A percentile compares a stretch with the other conserved stretches of the same genome.
Conservation (phyloP, 1,284 basidiomycete genomes). For the Veloboletus limbatus region DNA sequence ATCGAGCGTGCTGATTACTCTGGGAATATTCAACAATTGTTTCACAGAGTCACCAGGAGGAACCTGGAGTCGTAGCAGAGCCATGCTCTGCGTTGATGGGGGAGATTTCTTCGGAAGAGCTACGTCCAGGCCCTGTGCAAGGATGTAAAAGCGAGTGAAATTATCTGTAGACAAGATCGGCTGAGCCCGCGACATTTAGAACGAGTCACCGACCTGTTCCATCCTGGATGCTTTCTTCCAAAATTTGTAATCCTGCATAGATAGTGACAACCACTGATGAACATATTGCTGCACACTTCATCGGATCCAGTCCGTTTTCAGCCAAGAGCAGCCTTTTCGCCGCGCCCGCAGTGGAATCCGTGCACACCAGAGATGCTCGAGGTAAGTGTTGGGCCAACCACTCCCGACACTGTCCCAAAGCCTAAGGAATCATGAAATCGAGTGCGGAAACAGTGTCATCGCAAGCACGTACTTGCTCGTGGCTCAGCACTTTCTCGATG, state of each 20-base stretch:
- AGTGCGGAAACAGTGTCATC: neutral
- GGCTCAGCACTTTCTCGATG: constrained; percentile 60
- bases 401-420: constrained; percentile 69
- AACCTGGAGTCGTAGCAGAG: constrained; percentile 39
- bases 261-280: constrained; percentile 58
- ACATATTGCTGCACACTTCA: constrained; percentile 66
- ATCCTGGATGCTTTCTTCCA: constrained; percentile 63
- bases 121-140: constrained; percentile 38
- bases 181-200: neutral
- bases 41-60: neutral
- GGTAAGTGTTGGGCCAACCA: constrained; percentile 58
- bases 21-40: constrained; percentile 13
- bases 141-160: constrained; percentile 60
- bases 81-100: constrained; percentile 27
- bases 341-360: constrained; percentile 67
- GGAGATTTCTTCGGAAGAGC: constrained; percentile 22
- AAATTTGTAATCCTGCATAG: constrained; percentile 55
- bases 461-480: constrained; percentile 60
- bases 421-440: constrained; percentile 41
- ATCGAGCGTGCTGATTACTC: constrained; percentile 21
- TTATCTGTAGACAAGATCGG: constrained; percentile 44
- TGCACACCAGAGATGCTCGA: constrained; percentile 47
- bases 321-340: constrained; percentile 48
- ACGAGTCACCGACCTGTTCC: constrained; percentile 41
- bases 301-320: constrained; percentile 33